A percentile compares a stretch with the other conserved stretches of the same genome.
phyloP scores from a whole-genome alignment of 2,329 filamentous ascomycete species.

The Cladophialophora carrionii region DNA sequence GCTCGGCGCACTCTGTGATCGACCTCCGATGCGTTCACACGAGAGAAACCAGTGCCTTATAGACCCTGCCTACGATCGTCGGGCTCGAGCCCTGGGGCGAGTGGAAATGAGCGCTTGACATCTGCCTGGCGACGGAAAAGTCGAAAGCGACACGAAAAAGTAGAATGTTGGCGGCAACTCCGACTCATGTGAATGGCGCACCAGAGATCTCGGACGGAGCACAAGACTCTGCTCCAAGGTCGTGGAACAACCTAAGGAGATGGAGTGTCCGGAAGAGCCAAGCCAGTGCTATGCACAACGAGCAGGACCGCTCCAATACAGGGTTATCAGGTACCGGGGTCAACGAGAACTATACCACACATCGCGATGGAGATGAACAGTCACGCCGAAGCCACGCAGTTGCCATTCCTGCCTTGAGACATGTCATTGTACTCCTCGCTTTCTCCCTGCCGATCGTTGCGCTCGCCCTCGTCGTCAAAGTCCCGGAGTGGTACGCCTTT shows the following conservation, averaged over 20 bases:
- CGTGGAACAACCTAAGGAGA: constrained; percentile 15
- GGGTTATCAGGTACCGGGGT: background rate
- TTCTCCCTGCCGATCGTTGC: constrained; percentile 27
- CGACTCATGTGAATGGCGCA: constrained; percentile 7
- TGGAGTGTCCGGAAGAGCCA: constrained; percentile 17
- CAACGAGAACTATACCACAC: background rate
- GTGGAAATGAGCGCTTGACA: constrained; percentile 4
- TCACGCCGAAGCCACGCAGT: background rate
- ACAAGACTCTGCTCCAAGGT: constrained; percentile 10
- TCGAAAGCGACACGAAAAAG: background rate
- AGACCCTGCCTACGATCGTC: background rate
- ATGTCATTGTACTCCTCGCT: constrained; percentile 21
- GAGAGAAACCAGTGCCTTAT: constrained; percentile 2
- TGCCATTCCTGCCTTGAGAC: background rate
- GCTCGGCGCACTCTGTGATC: background rate
- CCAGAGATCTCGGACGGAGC: constrained; percentile 19
- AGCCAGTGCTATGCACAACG: constrained; percentile 1
- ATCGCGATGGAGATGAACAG: background rate
- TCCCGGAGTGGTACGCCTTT: constrained; percentile 23
- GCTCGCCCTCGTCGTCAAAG: constrained; percentile 19
- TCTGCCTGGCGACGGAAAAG: background rate
- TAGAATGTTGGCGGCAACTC: constrained; percentile 20
- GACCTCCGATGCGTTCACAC: background rate
- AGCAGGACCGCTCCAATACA: constrained; percentile 1
- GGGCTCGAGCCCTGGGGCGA: background rate